These are phyloP conservation scores for Esteya vermicola DNA, from an alignment of 2,329 filamentous ascomycete species.

Conservation along the genomic window DNA sequence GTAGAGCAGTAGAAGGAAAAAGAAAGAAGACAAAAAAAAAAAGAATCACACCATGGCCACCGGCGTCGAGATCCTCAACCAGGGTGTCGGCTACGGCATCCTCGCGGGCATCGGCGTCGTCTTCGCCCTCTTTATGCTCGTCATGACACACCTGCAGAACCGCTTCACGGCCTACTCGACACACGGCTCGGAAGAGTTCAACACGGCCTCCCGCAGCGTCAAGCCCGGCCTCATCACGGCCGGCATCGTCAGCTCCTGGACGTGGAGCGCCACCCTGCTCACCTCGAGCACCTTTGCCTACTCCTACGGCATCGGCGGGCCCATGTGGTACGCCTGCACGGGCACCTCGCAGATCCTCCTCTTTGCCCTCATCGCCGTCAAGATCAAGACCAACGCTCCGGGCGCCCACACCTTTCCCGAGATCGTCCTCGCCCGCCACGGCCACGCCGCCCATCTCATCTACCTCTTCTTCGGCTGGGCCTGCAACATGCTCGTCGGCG, in stretches of 20 bases:
- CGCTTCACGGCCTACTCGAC: slow-evolving; percentile 23
- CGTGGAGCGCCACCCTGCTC: slow-evolving; percentile 30
- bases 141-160: slow-evolving; percentile 21
- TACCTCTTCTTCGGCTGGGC: slow-evolving; percentile 24
- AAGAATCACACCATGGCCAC: neutral
- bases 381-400: slow-evolving; percentile 24
- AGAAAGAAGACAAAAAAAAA: no score
- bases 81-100: slow-evolving; percentile 31
- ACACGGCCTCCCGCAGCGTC: slow-evolving; percentile 27
- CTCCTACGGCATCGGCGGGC: slow-evolving; percentile 23
- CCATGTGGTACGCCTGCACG: slow-evolving; percentile 27
- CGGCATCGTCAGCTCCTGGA: slow-evolving; percentile 33
- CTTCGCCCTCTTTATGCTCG: slow-evolving; percentile 26
- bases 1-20: no score
- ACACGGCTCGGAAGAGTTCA: slow-evolving; percentile 29
- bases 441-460: slow-evolving; percentile 20
- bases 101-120: slow-evolving; percentile 33
- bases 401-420: slow-evolving; percentile 27
- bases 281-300: slow-evolving; percentile 26
- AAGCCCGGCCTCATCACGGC: slow-evolving; percentile 30
- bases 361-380: slow-evolving; percentile 25
- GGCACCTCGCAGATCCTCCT: slow-evolving; percentile 25
- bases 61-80: slow-evolving; percentile 7
- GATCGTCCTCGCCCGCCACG: slow-evolving; percentile 23
- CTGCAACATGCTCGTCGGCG: slow-evolving; percentile 26